A percentile compares a stretch with the other conserved stretches of the same genome.
phyloP scores from a whole-genome alignment of 805 yeast species.

The Candida ovalis region DNA sequence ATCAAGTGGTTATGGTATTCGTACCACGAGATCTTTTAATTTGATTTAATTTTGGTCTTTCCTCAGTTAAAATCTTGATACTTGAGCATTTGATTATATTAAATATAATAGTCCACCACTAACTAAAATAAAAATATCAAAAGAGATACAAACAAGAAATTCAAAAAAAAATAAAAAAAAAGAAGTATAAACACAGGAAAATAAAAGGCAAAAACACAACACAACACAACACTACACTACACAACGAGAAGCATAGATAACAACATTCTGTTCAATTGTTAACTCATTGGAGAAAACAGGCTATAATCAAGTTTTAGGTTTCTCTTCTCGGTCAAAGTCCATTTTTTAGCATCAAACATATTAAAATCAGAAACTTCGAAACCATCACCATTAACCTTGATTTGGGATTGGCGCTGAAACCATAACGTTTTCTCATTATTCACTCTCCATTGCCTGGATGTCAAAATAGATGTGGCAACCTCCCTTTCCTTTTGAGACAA shows the following conservation, averaged over 20 bases:
- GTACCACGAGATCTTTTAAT: too few species aligned
- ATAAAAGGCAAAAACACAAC: background rate
- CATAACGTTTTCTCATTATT: constrained; percentile 26
- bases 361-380: constrained; percentile 42
- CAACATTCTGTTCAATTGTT: background rate
- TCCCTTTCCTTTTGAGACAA: constrained; percentile 38
- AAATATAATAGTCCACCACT: background rate
- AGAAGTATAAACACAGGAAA: constrained; percentile 1
- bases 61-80: background rate
- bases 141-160: background rate
- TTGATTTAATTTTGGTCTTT: too few species aligned
- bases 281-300: constrained; percentile 12
- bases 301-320: constrained; percentile 38
- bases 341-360: constrained; percentile 39
- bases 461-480: constrained; percentile 32
- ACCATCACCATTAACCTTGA: constrained; percentile 35
- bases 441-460: constrained; percentile 37
- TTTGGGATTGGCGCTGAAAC: constrained; percentile 36
- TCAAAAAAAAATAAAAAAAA: background rate
- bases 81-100: background rate
- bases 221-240: background rate
- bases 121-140: background rate
- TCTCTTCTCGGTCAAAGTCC: constrained; percentile 40
- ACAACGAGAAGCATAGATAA: background rate
- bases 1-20: too few species aligned